Evolutionary conservation across 495 filamentous ascomycete genomes (phyloP).

Genomic region (Podospora pseudocomata): DNA sequence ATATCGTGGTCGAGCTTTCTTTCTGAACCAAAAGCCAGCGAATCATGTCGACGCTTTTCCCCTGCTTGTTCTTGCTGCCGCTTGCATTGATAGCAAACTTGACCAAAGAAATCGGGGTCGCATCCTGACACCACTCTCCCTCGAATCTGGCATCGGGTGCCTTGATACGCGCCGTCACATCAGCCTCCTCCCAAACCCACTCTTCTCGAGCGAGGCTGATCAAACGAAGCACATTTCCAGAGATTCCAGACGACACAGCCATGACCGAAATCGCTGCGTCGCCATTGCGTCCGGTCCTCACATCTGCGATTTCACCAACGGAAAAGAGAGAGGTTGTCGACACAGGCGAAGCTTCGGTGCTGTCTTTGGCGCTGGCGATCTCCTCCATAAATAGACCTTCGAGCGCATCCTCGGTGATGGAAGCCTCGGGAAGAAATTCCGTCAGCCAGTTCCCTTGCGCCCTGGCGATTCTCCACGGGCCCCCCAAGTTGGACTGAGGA

Average conservation of each 20-base stretch:
- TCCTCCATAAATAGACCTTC: conserved; percentile 30
- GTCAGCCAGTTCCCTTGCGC: conserved; percentile 39
- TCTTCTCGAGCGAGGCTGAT: conserved; percentile 32
- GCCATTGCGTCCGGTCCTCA: conserved; percentile 17
- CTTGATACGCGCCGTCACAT: conserved; percentile 36
- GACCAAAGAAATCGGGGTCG: conserved; percentile 61
- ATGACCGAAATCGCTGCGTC: conserved; percentile 34
- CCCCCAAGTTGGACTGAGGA: conserved; percentile 16
- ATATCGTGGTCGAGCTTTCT: conserved; percentile 51
- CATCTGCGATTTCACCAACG: conserved; percentile 38
- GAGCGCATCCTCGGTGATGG: conserved; percentile 29
- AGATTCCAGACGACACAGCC: conserved; percentile 49
- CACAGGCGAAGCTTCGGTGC: background rate
- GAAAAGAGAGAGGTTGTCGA: conserved; percentile 29
- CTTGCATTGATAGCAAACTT: conserved; percentile 53
- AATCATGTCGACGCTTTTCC: conserved; percentile 42
- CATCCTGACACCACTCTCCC: conserved; percentile 53
- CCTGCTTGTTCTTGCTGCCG: background rate
- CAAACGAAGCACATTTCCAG: conserved; percentile 48
- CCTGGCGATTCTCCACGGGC: conserved; percentile 18
- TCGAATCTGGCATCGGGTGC: conserved; percentile 27
- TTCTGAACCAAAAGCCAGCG: conserved; percentile 64
- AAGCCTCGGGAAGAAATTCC: conserved; percentile 38
- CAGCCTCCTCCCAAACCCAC: conserved; percentile 45
- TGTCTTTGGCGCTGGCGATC: conserved; percentile 13